Conservation (phyloP, 2,329 filamentous ascomycete genomes). For the Talaromyces sp. region DNA sequence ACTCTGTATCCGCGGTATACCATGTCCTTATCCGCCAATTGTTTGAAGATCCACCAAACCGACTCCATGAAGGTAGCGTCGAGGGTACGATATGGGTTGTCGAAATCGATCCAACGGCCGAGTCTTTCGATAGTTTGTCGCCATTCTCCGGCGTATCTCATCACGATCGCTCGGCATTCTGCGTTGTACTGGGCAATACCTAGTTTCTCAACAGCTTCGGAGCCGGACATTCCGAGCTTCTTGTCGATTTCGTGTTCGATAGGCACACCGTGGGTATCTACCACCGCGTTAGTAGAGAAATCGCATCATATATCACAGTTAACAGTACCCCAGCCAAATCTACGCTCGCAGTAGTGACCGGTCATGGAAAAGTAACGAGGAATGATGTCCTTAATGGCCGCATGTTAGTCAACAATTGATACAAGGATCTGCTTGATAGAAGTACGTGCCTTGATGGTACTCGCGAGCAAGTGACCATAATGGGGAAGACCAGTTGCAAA, state of each 20-base stretch:
- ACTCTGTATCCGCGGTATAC: conserved; percentile 90
- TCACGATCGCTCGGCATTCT: conserved; percentile 88
- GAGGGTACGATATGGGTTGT: conserved; percentile 96
- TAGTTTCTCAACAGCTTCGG: conserved; percentile 80
- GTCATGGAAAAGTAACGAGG: conserved; percentile 98
- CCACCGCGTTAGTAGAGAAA: conserved; percentile 4
- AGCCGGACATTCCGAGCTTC: conserved; percentile 83
- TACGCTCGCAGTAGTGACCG: conserved; percentile 83
- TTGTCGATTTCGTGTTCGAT: conserved; percentile 99
- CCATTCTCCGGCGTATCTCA: conserved; percentile 87
- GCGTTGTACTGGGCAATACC: conserved; percentile 88
- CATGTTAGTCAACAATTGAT: background rate
- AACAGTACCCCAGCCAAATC: conserved; percentile 73
- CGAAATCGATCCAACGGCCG: conserved; percentile 95
- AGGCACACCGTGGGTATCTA: conserved; percentile 84
- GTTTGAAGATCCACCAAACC: conserved; percentile 95
- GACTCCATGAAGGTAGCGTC: conserved; percentile 94
- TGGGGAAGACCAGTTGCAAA: conserved; percentile 71
- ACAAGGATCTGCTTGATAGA: background rate
- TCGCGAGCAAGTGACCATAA: conserved; percentile 78
- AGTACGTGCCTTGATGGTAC: conserved; percentile 72
- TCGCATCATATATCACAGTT: background rate
- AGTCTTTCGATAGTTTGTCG: conserved; percentile 80
- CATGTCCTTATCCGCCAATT: conserved; percentile 82
- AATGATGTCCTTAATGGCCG: conserved; percentile 67